Base-by-base conservation (phyloP, 2,329 filamentous ascomycete species). In the Fusarium buxicola region DNA sequence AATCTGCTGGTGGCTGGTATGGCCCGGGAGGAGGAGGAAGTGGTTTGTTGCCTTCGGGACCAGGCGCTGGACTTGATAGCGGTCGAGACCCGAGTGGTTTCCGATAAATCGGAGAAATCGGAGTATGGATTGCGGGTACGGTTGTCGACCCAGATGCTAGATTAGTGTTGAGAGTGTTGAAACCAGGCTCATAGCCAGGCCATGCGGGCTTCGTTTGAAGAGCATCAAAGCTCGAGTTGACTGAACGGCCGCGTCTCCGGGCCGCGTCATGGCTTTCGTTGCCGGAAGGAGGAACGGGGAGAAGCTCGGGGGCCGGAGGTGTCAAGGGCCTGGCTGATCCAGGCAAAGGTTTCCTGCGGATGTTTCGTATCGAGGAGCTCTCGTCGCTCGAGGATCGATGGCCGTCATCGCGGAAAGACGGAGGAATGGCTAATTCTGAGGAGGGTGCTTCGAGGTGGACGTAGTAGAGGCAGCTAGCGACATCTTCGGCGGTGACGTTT, bases 381-480 rank as follows among this genome's bases (percentile, higher is more conserved):
- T 83, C 81, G 46, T 78, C 75, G 63, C 82, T 82, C 27, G 79
- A 78, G 41, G 78, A 76, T 58, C 77, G 74, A 43, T 74, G 71
- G 32, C 69, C 69, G 7, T 76, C 73, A 21, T 73, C 68, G 38
- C 60, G 63, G 13, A 65, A 48, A 39, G 72, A 63, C 27, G 69
- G 68, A 9, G 73, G 60, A 51, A 54, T 31, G 68, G 68, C 13
- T 80, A 74, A 28, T 58, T 91, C 86, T 34, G 86, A 82, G 4
- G 86, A 84, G 2, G 84, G 82, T 8, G 59, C 51, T 53, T 74
- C 71, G 34, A 96, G 85, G 76, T 98, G 94, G 49, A 97, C 81
- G 74, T 95, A 98, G 78, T 98, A 99, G 6, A 99, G 83, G 12
- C 90, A 96, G 69, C 88, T 92, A 53, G 90, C 87, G 44, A 99